These are phyloP conservation scores for Melaleuca quinquenervia DNA, from an alignment of 345 rosid genomes.

Conservation along the genomic window DNA sequence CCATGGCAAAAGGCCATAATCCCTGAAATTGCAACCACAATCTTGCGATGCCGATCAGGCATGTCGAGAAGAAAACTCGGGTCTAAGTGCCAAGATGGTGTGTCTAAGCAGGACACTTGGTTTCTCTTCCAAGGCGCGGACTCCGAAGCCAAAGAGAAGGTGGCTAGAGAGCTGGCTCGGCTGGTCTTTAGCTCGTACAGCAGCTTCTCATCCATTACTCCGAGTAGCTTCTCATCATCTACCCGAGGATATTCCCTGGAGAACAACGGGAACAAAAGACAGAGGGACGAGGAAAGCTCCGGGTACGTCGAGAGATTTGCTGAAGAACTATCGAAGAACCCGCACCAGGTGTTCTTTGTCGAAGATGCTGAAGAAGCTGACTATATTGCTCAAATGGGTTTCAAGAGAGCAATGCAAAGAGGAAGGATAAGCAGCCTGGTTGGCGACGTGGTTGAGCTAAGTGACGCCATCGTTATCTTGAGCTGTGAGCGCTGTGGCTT, in stretches of 20 bases:
- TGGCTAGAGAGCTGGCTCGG: slow-evolving; percentile 59
- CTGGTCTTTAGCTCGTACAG: slow-evolving; percentile 41
- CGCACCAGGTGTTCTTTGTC: neutral
- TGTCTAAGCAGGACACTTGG: slow-evolving; percentile 69
- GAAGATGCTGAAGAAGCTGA: neutral
- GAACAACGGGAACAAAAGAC: neutral
- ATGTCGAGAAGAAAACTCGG: slow-evolving; percentile 26
- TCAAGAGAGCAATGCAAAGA: slow-evolving; percentile 15
- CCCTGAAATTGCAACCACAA: slow-evolving; percentile 38
- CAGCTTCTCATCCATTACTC: slow-evolving; percentile 11
- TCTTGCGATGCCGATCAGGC: slow-evolving; percentile 72
- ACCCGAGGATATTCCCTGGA: neutral
- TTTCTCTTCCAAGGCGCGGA: slow-evolving; percentile 68
- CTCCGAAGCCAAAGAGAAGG: slow-evolving; percentile 52
- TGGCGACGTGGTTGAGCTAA: slow-evolving; percentile 25
- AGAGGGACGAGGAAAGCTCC: neutral
- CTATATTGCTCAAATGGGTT: neutral
- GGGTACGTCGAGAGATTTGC: neutral
- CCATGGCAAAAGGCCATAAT: slow-evolving; percentile 60
- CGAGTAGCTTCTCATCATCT: neutral
- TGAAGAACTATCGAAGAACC: neutral
- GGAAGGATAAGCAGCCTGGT: slow-evolving; percentile 55
- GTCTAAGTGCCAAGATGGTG: neutral
- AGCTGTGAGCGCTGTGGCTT: neutral
- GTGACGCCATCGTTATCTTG: slow-evolving; percentile 18